Percentiles rank a stretch among this genome's conserved stretches.
phyloP scores from a whole-genome alignment of 208 protist species.

The Leishmania turanica region DNA sequence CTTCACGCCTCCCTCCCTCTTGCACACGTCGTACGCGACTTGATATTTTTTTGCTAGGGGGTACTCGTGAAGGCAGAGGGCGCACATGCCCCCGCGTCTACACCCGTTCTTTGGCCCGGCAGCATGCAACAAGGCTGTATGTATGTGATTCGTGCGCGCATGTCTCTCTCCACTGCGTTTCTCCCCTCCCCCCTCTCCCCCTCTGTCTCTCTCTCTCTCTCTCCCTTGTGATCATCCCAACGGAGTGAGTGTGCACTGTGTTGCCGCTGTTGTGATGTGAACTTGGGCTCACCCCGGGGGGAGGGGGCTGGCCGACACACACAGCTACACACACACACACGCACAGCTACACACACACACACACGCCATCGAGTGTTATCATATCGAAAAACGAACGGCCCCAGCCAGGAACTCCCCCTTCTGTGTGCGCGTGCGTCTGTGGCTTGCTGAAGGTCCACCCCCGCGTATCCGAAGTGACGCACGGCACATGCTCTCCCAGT shows the following conservation, averaged over 20 bases:
- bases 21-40: neutral
- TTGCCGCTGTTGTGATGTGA: neutral
- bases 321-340: neutral
- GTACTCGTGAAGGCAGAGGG: neutral
- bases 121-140: too few species aligned
- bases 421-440: neutral
- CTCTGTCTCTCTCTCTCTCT: too few species aligned
- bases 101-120: too few species aligned
- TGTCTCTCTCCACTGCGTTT: neutral
- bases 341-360: neutral
- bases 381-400: neutral
- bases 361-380: neutral
- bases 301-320: neutral
- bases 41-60: neutral
- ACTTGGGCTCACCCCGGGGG: neutral
- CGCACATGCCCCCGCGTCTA: neutral
- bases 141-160: neutral
- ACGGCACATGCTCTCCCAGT: slow-evolving; percentile 57
- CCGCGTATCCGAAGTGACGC: neutral
- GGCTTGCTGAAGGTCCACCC: neutral
- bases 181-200: neutral
- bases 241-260: neutral
- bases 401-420: neutral
- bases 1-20: neutral
- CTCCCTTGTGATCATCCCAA: neutral